phyloP scores from a whole-genome alignment of 129 eudicot genomes.

The Centrapalus pauciflorus region DNA sequence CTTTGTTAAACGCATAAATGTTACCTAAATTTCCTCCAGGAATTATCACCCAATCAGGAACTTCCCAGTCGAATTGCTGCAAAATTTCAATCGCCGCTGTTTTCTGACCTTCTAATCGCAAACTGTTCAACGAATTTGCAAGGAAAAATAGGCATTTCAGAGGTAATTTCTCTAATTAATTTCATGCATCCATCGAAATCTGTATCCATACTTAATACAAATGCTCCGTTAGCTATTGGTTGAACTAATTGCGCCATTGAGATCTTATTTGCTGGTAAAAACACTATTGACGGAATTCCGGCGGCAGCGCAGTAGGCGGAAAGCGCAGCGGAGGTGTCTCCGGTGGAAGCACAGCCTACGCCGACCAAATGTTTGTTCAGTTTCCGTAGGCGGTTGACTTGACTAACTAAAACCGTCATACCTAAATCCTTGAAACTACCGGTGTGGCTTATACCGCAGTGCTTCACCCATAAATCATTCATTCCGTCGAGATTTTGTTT shows the following conservation, averaged over 20 bases:
- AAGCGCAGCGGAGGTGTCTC: constrained; percentile 68
- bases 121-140: constrained; percentile 73
- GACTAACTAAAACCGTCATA: constrained; percentile 82
- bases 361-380: constrained; percentile 56
- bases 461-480: constrained; percentile 85
- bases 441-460: constrained; percentile 82
- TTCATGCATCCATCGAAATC: constrained; percentile 91
- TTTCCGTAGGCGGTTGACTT: constrained; percentile 61
- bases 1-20: constrained; percentile 73
- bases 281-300: constrained; percentile 61
- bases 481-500: constrained; percentile 51
- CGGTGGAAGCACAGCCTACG: constrained; percentile 82
- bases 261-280: constrained; percentile 66
- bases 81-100: constrained; percentile 77
- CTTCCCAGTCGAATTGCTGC: constrained; percentile 86
- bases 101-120: constrained; percentile 75
- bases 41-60: constrained; percentile 82
- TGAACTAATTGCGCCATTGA: constrained; percentile 79
- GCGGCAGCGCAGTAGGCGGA: constrained; percentile 78
- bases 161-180: constrained; percentile 52
- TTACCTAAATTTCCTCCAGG: constrained; percentile 89
- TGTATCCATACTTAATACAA: constrained; percentile 68
- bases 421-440: constrained; percentile 80
- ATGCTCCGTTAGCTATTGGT: constrained; percentile 72
- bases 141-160: constrained; percentile 65